Percentiles rank a stretch among this genome's conserved stretches.
Conservation (phyloP, 1,284 basidiomycete genomes). For the Pascua sp. region DNA sequence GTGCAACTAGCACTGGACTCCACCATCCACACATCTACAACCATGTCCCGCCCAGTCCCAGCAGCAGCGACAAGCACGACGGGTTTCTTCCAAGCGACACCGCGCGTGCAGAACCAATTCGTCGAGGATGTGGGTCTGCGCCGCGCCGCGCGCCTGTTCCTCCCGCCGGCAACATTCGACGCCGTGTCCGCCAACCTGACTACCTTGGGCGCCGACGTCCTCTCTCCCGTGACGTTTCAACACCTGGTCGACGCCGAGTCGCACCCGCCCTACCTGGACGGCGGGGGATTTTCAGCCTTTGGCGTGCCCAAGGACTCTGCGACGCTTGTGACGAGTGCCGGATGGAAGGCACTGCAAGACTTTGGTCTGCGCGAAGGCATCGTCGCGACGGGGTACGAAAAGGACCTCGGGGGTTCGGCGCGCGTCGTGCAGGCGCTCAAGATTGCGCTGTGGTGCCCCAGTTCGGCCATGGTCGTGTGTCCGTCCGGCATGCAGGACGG, state of each 20-base stretch:
- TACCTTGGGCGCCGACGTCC: slow-evolving; percentile 4
- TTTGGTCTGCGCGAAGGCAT: slow-evolving; percentile 13
- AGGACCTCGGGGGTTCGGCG: slow-evolving; percentile 1
- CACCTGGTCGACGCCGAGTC: slow-evolving; percentile 12
- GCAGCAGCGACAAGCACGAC: slow-evolving; percentile 9
- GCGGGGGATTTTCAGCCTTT: slow-evolving; percentile 11
- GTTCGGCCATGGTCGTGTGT: slow-evolving; percentile 5
- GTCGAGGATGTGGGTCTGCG: slow-evolving; percentile 8
- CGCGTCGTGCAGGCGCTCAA: slow-evolving; percentile 9
- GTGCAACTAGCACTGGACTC: too few species aligned
- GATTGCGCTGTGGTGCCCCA: slow-evolving; percentile 10
- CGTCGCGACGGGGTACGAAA: slow-evolving; percentile 13
- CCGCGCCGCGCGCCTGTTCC: slow-evolving; percentile 6
- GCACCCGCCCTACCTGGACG: slow-evolving; percentile 9
- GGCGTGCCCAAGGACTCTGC: slow-evolving; percentile 2
- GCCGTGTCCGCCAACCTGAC: not conserved
- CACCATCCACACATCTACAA: not conserved
- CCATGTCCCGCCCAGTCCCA: not conserved
- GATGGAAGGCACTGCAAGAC: slow-evolving; percentile 19
- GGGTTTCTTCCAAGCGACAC: slow-evolving; percentile 13
- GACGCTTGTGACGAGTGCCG: slow-evolving; percentile 11
- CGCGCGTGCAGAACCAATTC: slow-evolving; percentile 9
- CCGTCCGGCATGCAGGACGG: slow-evolving; percentile 18
- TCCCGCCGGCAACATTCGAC: not conserved
- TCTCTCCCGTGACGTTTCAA: not conserved